phyloP scores from a whole-genome alignment of 768 basidiomycete species.

The Xerocomellus amylosporus region DNA sequence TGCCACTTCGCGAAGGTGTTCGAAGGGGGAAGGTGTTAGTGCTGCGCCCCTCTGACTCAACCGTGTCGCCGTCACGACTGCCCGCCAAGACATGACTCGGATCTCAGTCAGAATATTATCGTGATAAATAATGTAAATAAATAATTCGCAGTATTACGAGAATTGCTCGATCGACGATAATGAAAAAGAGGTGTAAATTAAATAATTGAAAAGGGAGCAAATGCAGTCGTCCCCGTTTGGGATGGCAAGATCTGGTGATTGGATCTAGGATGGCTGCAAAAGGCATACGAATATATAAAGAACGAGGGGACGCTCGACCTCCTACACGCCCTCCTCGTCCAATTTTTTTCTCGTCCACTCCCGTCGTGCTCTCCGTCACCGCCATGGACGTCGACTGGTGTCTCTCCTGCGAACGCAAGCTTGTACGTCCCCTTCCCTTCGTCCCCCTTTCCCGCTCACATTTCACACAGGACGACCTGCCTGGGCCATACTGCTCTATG shows the following conservation, averaged over 20 bases:
- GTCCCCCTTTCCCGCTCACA: neutral
- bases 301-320: slow-evolving; percentile 6
- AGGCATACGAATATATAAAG: slow-evolving; percentile 33
- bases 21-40: slow-evolving; percentile 17
- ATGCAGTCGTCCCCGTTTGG: slow-evolving; percentile 22
- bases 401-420: slow-evolving; percentile 57
- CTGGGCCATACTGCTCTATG: slow-evolving; percentile 55
- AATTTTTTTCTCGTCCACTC: slow-evolving; percentile 13
- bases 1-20: slow-evolving; percentile 16
- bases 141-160: slow-evolving; percentile 19
- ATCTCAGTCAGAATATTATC: no score
- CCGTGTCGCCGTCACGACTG: slow-evolving; percentile 13
- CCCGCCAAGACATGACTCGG: neutral
- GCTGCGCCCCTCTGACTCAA: slow-evolving; percentile 24
- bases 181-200: slow-evolving; percentile 30
- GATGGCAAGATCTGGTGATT: slow-evolving; percentile 18
- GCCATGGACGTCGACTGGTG: slow-evolving; percentile 73
- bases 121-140: slow-evolving; percentile 3
- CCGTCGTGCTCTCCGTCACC: neutral
- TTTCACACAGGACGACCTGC: slow-evolving; percentile 19
- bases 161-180: slow-evolving; percentile 35
- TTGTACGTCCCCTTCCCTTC: slow-evolving; percentile 40
- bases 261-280: slow-evolving; percentile 19
- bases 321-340: slow-evolving; percentile 20
- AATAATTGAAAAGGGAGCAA: slow-evolving; percentile 29